phyloP scores from a whole-genome alignment of 1,284 basidiomycete species.

The Ganoderma resinaceum region DNA sequence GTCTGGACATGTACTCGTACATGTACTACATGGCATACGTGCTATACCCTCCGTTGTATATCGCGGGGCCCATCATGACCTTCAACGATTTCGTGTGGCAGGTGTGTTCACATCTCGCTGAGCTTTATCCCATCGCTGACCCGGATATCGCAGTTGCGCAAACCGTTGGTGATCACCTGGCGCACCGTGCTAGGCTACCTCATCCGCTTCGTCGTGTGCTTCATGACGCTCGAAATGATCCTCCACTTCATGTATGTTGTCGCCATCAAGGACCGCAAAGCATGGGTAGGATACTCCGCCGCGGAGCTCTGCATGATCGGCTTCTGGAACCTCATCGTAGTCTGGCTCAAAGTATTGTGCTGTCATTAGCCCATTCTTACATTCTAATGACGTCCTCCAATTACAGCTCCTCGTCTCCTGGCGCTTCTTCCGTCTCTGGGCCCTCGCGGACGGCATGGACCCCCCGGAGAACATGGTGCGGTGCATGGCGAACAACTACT shows the following conservation, averaged over 20 bases:
- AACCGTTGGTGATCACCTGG: slow-evolving; percentile 52
- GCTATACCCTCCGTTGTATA: slow-evolving; percentile 93
- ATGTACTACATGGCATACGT: slow-evolving; percentile 76
- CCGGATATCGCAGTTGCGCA: slow-evolving; percentile 54
- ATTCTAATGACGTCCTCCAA: neutral
- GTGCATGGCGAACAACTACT: slow-evolving; percentile 99
- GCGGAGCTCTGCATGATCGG: slow-evolving; percentile 92
- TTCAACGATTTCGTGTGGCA: slow-evolving; percentile 97
- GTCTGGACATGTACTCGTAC: slow-evolving; percentile 59
- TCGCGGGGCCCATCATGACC: slow-evolving; percentile 96
- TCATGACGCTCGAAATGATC: slow-evolving; percentile 91
- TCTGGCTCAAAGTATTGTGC: slow-evolving; percentile 89
- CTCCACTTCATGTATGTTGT: slow-evolving; percentile 97
- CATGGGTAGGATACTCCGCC: slow-evolving; percentile 78
- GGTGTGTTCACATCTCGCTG: slow-evolving; percentile 50
- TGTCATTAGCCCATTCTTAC: neutral
- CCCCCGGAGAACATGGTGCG: slow-evolving; percentile 99
- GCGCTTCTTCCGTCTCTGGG: slow-evolving; percentile 98
- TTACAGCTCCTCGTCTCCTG: slow-evolving; percentile 91
- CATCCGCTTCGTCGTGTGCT: slow-evolving; percentile 73
- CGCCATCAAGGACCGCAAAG: slow-evolving; percentile 91
- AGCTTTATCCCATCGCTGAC: neutral
- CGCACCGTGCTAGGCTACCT: slow-evolving; percentile 61
- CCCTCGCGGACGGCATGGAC: slow-evolving; percentile 88
- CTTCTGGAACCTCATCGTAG: slow-evolving; percentile 96